Evolutionary conservation across 2,329 filamentous ascomycete genomes (phyloP).

Genomic region (Colletotrichum tofieldiae): DNA sequence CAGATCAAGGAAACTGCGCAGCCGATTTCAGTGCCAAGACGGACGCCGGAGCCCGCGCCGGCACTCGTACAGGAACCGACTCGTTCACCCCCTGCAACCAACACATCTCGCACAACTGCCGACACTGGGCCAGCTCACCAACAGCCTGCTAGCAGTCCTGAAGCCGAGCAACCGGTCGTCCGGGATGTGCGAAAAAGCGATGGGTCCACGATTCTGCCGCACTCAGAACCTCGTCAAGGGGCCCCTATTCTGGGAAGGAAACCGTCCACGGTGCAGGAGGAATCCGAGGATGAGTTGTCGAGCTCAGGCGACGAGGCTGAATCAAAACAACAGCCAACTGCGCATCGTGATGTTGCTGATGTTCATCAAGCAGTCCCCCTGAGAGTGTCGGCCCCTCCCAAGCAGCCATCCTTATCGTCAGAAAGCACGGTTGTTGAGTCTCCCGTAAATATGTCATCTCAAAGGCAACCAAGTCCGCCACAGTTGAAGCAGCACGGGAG

Average conservation of each 20-base stretch:
- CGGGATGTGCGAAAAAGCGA: conserved; percentile 33
- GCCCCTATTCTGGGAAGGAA: conserved; percentile 52
- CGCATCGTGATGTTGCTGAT: conserved; percentile 40
- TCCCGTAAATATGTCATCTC: conserved; percentile 20
- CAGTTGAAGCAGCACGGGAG: conserved; percentile 36
- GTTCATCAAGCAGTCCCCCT: conserved; percentile 55
- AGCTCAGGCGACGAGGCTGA: conserved; percentile 36
- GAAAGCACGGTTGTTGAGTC: conserved; percentile 36
- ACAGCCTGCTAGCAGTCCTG: background rate
- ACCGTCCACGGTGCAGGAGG: conserved; percentile 64
- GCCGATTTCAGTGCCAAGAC: background rate
- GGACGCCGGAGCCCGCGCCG: background rate
- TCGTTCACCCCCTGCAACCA: background rate
- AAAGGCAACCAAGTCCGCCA: conserved; percentile 28
- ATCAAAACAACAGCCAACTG: conserved; percentile 13
- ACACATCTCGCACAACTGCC: background rate
- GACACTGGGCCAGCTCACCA: background rate
- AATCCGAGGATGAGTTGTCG: conserved; percentile 59
- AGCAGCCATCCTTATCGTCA: conserved; percentile 36
- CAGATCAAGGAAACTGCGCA: background rate
- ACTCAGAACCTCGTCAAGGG: conserved; percentile 17
- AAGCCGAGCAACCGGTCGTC: conserved; percentile 7
- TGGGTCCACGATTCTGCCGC: conserved; percentile 22
- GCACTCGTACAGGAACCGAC: background rate
- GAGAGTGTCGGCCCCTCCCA: conserved; percentile 44